Conservation (phyloP, 352 stramenopile species). For the Globisporangium irregulare region DNA sequence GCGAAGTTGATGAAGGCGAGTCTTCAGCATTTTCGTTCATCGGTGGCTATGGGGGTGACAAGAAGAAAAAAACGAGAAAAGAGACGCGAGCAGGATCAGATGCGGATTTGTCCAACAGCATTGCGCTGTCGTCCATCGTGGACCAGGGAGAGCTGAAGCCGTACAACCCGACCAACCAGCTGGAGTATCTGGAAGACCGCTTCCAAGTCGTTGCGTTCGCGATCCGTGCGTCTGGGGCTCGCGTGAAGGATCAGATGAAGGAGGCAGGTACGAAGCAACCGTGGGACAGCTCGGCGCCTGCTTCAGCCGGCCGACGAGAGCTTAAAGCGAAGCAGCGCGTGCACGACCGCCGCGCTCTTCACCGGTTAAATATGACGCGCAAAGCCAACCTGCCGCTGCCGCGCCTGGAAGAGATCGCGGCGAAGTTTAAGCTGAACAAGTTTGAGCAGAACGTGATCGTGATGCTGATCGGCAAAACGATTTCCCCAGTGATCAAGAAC, state of each 20-base stretch:
- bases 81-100: conserved; percentile 13
- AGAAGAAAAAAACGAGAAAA: conserved; percentile 23
- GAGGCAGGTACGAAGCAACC: conserved; percentile 81
- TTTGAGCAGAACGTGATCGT: conserved; percentile 90
- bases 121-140: conserved; percentile 32
- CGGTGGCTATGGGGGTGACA: conserved; percentile 44
- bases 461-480: conserved; percentile 89
- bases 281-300: conserved; percentile 64
- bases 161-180: conserved; percentile 81
- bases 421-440: conserved; percentile 80
- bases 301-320: conserved; percentile 64
- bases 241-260: conserved; percentile 89
- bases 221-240: conserved; percentile 76
- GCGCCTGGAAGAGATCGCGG: conserved; percentile 69
- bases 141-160: conserved; percentile 64
- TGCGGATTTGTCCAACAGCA: conserved; percentile 23
- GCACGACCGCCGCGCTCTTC: conserved; percentile 60
- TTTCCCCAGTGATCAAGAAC: conserved; percentile 88
- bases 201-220: conserved; percentile 89
- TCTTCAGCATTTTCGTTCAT: conserved; percentile 70
- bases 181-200: conserved; percentile 87
- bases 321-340: conserved; percentile 87
- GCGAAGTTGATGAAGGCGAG: conserved; percentile 27
- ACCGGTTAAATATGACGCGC: conserved; percentile 60
- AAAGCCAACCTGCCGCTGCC: conserved; percentile 60